Evolutionary conservation across 306 rosid species (phyloP).

Genomic region (Canavalia gladiata): DNA sequence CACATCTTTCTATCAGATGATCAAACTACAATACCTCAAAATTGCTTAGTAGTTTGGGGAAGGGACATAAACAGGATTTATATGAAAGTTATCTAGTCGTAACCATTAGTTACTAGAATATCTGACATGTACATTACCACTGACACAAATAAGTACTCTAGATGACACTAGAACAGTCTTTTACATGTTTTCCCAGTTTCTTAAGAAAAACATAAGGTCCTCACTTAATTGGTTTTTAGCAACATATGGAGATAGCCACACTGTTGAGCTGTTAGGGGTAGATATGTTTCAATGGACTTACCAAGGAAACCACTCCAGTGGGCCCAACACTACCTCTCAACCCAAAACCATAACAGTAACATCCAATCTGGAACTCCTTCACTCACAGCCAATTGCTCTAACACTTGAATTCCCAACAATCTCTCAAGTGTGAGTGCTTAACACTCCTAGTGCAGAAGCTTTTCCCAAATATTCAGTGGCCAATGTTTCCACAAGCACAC

Average conservation of each 20-base stretch:
- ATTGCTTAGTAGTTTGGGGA: neutral
- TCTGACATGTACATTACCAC: neutral
- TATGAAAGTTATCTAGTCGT: neutral
- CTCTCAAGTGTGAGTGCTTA: neutral
- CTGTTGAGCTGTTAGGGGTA: neutral
- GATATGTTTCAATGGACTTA: neutral
- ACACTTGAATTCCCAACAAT: neutral
- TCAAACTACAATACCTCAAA: constrained; percentile 13
- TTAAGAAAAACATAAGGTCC: constrained; percentile 20
- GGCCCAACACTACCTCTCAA: neutral
- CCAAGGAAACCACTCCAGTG: neutral
- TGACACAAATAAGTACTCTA: constrained; percentile 9
- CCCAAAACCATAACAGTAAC: neutral
- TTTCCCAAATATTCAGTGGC: neutral
- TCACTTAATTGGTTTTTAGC: neutral
- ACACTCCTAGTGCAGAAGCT: neutral
- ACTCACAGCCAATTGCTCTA: neutral
- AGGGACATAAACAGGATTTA: neutral
- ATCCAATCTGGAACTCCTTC: constrained; percentile 11
- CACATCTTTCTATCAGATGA: constrained; percentile 34
- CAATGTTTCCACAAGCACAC: neutral
- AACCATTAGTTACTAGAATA: constrained; percentile 1
- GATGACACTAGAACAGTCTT: constrained; percentile 17
- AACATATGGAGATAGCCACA: neutral
- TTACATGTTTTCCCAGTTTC: constrained; percentile 3